phyloP scores from a whole-genome alignment of 1,284 basidiomycete genomes.

The Vanrija sp. region DNA sequence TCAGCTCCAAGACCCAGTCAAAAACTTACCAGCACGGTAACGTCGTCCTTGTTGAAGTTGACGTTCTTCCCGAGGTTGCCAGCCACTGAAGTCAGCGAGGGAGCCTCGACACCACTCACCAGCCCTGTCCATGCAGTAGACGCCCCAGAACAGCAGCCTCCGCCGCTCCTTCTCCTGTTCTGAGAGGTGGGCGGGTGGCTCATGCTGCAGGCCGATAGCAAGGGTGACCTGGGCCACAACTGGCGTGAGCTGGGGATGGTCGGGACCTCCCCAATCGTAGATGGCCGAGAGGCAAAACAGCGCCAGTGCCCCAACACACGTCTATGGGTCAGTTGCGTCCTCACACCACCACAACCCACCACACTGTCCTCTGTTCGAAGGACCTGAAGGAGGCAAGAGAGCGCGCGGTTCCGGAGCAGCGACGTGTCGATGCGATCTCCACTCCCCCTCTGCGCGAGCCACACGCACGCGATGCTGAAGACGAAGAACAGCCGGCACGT shows the following conservation, averaged over 20 bases:
- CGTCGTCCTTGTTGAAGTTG: not conserved
- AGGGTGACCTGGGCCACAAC: not conserved
- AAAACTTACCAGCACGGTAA: not conserved
- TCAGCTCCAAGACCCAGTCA: no score
- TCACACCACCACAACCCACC: not conserved
- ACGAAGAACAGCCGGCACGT: not conserved
- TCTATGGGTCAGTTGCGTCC: not conserved
- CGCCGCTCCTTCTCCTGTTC: constrained; percentile 5
- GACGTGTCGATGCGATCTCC: constrained; percentile 9
- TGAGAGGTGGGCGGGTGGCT: constrained; percentile 1
- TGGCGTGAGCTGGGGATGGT: not conserved
- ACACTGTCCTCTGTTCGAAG: constrained; percentile 5
- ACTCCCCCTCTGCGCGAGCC: not conserved
- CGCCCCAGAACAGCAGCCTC: constrained; percentile 4
- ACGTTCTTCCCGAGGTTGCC: not conserved
- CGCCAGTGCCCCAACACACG: not conserved
- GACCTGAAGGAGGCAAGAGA: not conserved
- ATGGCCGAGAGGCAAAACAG: constrained; percentile 3
- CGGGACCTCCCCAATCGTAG: constrained; percentile 9
- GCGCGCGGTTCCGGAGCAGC: constrained; percentile 1
- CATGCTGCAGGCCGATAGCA: not conserved
- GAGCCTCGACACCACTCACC: not conserved
- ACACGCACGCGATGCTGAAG: constrained; percentile 2
- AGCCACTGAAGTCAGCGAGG: not conserved
- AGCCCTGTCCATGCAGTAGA: constrained; percentile 2